These are phyloP conservation scores for Fistulifera pelliculosa DNA, from an alignment of 108 stramenopile genomes.

Conservation along the genomic window DNA sequence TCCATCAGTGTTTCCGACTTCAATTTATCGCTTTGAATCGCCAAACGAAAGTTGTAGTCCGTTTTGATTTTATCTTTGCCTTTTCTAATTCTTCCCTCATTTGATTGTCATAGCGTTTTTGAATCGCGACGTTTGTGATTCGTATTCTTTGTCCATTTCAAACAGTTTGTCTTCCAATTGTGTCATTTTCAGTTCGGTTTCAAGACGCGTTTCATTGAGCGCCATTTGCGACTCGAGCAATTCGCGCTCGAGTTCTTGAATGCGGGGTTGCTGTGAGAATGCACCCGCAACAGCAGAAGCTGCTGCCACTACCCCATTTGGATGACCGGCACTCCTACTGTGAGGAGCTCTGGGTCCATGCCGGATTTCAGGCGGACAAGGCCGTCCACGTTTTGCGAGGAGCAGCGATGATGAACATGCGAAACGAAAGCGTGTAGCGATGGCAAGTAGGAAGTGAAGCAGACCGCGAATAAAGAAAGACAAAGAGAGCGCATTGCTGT, in stretches of 20 bases:
- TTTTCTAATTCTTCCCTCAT: constrained; percentile 13
- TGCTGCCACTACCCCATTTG: constrained; percentile 6
- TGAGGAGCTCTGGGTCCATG: no score
- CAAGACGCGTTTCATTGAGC: constrained; percentile 6
- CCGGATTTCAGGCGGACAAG: no score
- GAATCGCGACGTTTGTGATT: constrained; percentile 14
- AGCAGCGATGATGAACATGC: no score
- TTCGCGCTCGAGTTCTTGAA: constrained; percentile 13
- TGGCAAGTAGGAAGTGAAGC: no score
- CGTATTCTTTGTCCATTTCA: constrained; percentile 20
- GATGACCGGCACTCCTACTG: no score
- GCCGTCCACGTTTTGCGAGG: no score
- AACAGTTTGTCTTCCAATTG: constrained; percentile 21
- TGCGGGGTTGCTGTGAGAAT: constrained; percentile 13
- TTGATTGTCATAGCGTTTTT: constrained; percentile 12
- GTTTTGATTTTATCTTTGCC: constrained; percentile 13
- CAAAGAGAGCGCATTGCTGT: no score
- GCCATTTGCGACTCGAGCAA: constrained; percentile 6
- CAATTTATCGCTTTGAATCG: constrained; percentile 15
- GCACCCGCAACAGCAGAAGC: constrained; percentile 23
- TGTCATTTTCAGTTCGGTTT: constrained; percentile 10
- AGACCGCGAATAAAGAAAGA: no score
- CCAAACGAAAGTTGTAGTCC: constrained; percentile 17
- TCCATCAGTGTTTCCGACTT: constrained; percentile 10
- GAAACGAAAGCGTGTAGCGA: no score